A percentile compares a stretch with the other conserved stretches of the same genome.
These are phyloP conservation scores for Stevia rebaudiana DNA, from an alignment of 140 eudicot genomes.

Conservation along the genomic window DNA sequence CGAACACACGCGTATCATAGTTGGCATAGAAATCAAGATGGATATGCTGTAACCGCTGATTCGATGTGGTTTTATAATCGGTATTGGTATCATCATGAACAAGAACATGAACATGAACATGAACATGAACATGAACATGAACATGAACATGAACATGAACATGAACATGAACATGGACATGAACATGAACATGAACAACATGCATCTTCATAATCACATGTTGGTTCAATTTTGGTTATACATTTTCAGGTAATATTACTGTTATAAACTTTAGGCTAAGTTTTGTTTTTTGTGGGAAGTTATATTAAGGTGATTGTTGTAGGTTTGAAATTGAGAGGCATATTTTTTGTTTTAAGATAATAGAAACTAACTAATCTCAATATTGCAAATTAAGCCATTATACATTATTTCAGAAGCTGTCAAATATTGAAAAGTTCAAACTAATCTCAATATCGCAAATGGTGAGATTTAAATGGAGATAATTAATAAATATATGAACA, in stretches of 20 bases:
- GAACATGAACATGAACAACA: slow-evolving; percentile 18
- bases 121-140: no score
- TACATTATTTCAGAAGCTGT: no score
- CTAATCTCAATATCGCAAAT: no score
- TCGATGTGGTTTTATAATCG: slow-evolving; percentile 54
- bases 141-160: no score
- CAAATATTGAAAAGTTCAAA: no score
- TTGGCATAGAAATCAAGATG: slow-evolving; percentile 86
- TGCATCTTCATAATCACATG: slow-evolving; percentile 25
- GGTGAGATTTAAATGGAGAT: no score
- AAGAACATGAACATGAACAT: no score
- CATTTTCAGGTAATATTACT: slow-evolving; percentile 4
- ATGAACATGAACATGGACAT: no score
- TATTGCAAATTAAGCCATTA: no score
- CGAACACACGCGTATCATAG: slow-evolving; percentile 65
- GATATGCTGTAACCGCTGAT: slow-evolving; percentile 52
- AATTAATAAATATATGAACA: no score
- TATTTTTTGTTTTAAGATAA: slow-evolving; percentile 6
- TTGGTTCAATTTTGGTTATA: background rate
- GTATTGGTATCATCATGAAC: slow-evolving; percentile 43
- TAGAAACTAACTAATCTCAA: background rate
- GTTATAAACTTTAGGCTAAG: background rate
- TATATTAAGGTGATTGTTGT: background rate
- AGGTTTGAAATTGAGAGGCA: background rate
- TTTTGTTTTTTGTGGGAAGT: background rate